Base-by-base conservation (phyloP, 2,329 filamentous ascomycete genomes). In the Aspergillus versicolor region DNA sequence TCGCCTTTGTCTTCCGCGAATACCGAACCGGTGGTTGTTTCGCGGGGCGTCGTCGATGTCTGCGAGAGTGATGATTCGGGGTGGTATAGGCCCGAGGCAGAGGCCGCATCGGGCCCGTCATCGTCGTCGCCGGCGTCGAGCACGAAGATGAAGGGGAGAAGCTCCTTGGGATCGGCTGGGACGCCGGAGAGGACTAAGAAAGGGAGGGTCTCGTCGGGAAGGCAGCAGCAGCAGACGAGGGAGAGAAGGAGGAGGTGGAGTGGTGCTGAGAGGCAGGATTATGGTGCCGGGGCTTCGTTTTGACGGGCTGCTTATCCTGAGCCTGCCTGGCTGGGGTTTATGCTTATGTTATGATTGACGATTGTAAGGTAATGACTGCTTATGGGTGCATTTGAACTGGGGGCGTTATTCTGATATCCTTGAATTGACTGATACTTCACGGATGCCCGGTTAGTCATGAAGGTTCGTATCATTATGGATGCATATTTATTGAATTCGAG, bases 21-120 rank as follows among this genome's bases (percentile, higher is more conserved):
- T 15, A 40, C 22, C 4, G 51, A 47, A n/a, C 45, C 58, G 17
- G 43, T 58, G 49, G 54, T 47, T n/a, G 63, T 65, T 22, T 60
- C 60, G 6, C 51, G 63, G 27, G 48, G 46, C 2, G 51, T 67
- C 3, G 60, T 65, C 5, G 65, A 67, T 54, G 65, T 67, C 8
- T 55, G 58, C 41, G 65, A 66, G 43, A 59, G 48, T 9, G 65
- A 63, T 34, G 65, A 67, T 59, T 57, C 49, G 38, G 65, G 65
- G 19, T 67, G 65, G 65, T 56, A 58, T 19, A 47, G 56, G 34
- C 58, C 63, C 3, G 47, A 44, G 32, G 46, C 11, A 17, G 45
- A 45, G 2, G 12, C 30, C 15, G 21, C 24, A 12, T 45, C 11
- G 7, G 24, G 24, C 7, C 27, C 27, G 22, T 27, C n/a, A 21